Base-by-base conservation (phyloP, 2,329 filamentous ascomycete genomes). In the Elsinoe fawcettii region DNA sequence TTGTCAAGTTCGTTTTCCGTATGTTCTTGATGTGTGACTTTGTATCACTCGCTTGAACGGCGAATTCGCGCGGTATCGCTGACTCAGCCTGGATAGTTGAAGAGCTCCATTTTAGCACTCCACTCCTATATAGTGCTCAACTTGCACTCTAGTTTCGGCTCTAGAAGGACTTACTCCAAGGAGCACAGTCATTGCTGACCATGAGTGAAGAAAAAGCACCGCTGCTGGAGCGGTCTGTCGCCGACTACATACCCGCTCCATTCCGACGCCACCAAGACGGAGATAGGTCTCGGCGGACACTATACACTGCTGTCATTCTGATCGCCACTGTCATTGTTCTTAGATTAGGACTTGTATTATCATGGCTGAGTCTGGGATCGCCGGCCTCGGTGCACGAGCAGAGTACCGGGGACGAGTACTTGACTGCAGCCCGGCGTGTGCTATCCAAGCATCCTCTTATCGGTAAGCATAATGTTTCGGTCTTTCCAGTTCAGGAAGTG, bases 381-480 rank as follows among this genome's bases (percentile, higher is more conserved):
- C 51, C 36, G 22, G 23, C 36, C 9, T 11, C 51, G 4, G 12
- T 39, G 18, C 49, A 23, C 34, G 27, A 30, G 14, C 16, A 37
- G n/a, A 12, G 11, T 22, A n/a, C 12, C 8, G 51, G 51, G 23
- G 51, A 54, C n/a, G 9, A 27, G 32, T 39, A 54, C 51, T 7
- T 56, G 20, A 14, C 39, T 18, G 27, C 23, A 12, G 54, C 54
- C 6, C 54, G 36, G 18, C 41, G 39, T n/a, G 43, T 56, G 18
- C 30, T 56, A n/a, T 36, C 37, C 23, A 37, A 39, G 18, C 32
- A 56, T 37, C 54, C 54, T 36, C 41, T 56, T 14, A 49, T 56
- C 16, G 51, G 51, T 54, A 18, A 37, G 51, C 41, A 9, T 39
- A 22, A 8, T 7, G 3, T 18, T 32, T 8, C 32, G 12, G 25